A percentile compares a stretch with the other conserved stretches of the same genome.
Evolutionary conservation across 495 filamentous ascomycete species (phyloP).

Genomic region (Pyronema omphalodes): DNA sequence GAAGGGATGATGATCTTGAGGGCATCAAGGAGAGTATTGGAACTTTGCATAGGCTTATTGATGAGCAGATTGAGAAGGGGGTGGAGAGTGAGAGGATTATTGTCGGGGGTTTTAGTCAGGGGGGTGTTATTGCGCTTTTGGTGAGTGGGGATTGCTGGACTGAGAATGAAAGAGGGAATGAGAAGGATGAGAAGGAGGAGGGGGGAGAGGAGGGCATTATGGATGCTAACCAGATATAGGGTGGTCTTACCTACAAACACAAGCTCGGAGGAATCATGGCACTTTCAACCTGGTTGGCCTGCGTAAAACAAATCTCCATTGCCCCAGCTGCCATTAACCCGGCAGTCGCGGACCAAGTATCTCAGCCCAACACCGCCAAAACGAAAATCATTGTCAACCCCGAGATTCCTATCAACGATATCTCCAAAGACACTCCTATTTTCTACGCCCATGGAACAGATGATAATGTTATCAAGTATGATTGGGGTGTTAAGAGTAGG

Average conservation of each 20-base stretch:
- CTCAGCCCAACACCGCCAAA: constrained; percentile 24
- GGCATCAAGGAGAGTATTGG: constrained; percentile 56
- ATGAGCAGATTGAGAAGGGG: constrained; percentile 62
- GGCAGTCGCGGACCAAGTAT: constrained; percentile 23
- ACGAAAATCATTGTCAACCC: not conserved
- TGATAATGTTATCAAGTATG: constrained; percentile 50
- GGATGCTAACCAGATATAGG: constrained; percentile 5
- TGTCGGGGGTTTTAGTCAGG: constrained; percentile 48
- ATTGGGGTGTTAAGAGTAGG: constrained; percentile 48
- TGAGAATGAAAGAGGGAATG: too few species aligned
- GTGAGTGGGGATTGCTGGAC: not conserved
- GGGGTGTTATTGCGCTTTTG: constrained; percentile 37
- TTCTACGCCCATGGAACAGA: constrained; percentile 71
- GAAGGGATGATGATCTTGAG: constrained; percentile 48
- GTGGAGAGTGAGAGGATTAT: constrained; percentile 71
- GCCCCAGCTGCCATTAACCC: too few species aligned
- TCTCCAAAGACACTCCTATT: constrained; percentile 64
- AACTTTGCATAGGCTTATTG: constrained; percentile 65
- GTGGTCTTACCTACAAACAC: constrained; percentile 50
- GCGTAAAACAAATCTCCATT: constrained; percentile 44
- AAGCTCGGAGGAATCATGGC: constrained; percentile 79
- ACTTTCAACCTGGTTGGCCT: constrained; percentile 62
- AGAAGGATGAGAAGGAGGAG: too few species aligned
- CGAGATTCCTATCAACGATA: constrained; percentile 12
- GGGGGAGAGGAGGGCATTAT: too few species aligned